Conservation (phyloP, 148 eudicot species). For the Simmondsia chinensis region DNA sequence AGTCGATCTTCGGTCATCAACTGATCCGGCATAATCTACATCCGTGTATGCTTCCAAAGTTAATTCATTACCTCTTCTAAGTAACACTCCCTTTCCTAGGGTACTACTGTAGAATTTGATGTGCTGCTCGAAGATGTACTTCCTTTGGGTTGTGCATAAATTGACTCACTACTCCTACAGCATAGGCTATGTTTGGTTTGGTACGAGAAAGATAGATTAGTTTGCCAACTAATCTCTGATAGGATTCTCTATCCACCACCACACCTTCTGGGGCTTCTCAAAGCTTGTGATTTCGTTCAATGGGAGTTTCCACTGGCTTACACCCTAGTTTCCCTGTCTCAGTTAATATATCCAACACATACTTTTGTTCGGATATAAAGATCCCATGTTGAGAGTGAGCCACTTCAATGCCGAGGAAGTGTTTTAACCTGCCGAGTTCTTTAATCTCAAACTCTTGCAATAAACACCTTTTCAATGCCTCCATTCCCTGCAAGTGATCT, state of each 20-base stretch:
- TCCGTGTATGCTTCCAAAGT: too few species aligned
- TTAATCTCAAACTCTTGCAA: neutral
- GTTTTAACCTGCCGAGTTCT: neutral
- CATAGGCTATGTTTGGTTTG: neutral
- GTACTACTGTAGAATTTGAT: too few species aligned
- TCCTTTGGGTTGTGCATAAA: too few species aligned
- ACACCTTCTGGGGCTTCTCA: too few species aligned
- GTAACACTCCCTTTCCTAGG: too few species aligned
- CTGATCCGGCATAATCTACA: neutral
- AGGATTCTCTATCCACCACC: neutral
- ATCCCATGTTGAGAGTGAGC: too few species aligned
- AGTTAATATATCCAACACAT: too few species aligned
- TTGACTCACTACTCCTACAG: too few species aligned
- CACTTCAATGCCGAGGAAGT: too few species aligned
- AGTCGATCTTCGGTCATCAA: neutral
- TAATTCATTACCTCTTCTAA: too few species aligned
- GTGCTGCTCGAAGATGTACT: too few species aligned
- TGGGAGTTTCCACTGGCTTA: neutral
- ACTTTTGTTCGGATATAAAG: too few species aligned
- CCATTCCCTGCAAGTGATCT: neutral
- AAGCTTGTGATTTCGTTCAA: neutral
- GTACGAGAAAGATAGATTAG: neutral
- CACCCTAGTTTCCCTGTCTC: neutral
- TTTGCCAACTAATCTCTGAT: neutral
- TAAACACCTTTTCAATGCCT: neutral